These are phyloP conservation scores for Backusella mclennaniae DNA, from an alignment of 192 early-diverging fungal genomes.

Conservation along the genomic window DNA sequence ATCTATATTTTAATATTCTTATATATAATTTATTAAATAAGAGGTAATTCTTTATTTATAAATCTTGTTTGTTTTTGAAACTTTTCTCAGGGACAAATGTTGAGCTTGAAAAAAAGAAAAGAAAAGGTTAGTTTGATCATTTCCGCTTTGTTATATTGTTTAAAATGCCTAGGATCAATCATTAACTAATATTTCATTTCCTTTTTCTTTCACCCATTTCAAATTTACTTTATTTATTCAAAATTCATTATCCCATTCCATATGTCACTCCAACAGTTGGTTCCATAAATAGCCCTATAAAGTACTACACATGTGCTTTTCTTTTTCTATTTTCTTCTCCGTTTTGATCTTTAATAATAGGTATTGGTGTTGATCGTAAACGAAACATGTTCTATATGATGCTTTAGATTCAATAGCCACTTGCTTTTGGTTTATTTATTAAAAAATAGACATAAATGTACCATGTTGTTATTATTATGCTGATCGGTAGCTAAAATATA, in stretches of 20 bases:
- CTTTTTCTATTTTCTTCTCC: not conserved
- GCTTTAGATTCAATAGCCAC: not conserved
- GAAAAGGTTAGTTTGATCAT: not conserved
- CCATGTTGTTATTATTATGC: not conserved
- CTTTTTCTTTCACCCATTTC: not conserved
- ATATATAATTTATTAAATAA: not conserved
- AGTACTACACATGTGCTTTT: too few relatives aligned
- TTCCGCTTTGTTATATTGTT: not conserved
- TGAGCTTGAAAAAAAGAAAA: not conserved
- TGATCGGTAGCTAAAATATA: not conserved
- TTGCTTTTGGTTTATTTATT: not conserved
- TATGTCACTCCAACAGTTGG: not conserved
- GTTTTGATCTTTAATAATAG: not conserved
- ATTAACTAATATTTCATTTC: not conserved
- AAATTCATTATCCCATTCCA: not conserved
- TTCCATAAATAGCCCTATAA: not conserved
- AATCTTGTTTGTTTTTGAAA: not conserved
- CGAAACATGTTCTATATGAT: not conserved
- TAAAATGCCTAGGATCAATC: not conserved
- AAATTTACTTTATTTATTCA: not conserved
- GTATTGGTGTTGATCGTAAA: too few relatives aligned
- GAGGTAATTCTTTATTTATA: too few relatives aligned
- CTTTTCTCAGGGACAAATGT: not conserved
- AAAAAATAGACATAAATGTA: not conserved
- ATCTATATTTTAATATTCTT: not conserved